Percentiles rank a stretch among this genome's conserved stretches.
Conservation (phyloP, 2,329 filamentous ascomycete genomes). For the Pseudogymnoascus sp. region DNA sequence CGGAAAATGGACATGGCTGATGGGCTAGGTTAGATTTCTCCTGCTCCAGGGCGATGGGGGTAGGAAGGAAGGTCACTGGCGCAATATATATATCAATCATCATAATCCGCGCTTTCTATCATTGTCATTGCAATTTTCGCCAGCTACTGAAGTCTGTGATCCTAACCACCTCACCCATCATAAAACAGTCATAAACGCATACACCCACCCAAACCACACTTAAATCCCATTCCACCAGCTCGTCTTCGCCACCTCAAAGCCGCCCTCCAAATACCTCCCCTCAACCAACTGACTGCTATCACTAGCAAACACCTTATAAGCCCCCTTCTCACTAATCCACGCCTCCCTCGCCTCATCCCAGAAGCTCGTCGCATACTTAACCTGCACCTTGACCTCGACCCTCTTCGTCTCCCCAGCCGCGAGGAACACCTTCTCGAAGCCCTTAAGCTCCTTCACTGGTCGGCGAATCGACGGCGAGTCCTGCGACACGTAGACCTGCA, state of each 20-base stretch:
- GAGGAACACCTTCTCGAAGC: slow-evolving; percentile 36
- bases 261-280: neutral
- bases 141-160: neutral
- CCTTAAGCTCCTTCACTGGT: slow-evolving; percentile 37
- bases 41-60: neutral
- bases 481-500: slow-evolving; percentile 28
- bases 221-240: slow-evolving; percentile 13
- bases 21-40: neutral
- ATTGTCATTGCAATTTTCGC: neutral
- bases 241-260: slow-evolving; percentile 9
- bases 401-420: slow-evolving; percentile 29
- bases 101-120: neutral
- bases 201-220: neutral
- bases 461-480: slow-evolving; percentile 26
- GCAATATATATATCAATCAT: slow-evolving; percentile 1
- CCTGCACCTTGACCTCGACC: slow-evolving; percentile 28
- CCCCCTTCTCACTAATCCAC: slow-evolving; percentile 33
- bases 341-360: slow-evolving; percentile 34
- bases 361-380: slow-evolving; percentile 32
- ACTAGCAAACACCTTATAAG: slow-evolving; percentile 29
- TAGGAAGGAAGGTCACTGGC: neutral
- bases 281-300: slow-evolving; percentile 5
- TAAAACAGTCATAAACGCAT: neutral
- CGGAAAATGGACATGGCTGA: neutral
- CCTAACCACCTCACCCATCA: neutral